Evolutionary conservation across 352 stramenopile species (phyloP).

Genomic region (Globisporangium camurandrum): DNA sequence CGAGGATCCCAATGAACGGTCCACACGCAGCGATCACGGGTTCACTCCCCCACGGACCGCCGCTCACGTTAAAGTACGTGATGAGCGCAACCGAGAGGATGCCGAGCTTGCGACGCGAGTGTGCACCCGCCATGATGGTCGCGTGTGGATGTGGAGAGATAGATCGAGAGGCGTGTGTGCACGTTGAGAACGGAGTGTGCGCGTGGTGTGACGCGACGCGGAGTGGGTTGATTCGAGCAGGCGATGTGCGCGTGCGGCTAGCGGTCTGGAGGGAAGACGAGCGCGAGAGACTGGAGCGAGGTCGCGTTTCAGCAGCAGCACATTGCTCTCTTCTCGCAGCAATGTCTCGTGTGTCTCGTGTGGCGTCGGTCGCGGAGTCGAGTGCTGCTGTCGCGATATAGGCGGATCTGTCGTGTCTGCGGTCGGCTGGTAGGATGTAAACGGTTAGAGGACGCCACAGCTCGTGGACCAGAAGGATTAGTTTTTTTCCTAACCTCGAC

Average conservation of each 20-base stretch:
- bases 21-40: conserved; percentile 53
- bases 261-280: conserved; percentile 11
- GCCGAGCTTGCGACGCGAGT: conserved; percentile 56
- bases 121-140: conserved; percentile 39
- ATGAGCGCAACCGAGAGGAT: conserved; percentile 67
- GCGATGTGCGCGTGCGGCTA: background rate
- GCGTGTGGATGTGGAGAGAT: background rate
- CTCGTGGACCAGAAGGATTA: no score
- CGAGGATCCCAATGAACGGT: conserved; percentile 54
- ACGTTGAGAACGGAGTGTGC: background rate
- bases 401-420: no score
- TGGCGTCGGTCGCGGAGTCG: background rate
- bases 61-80: conserved; percentile 76
- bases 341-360: background rate
- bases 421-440: no score
- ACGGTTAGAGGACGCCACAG: no score
- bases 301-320: conserved; percentile 18
- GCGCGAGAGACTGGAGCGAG: conserved; percentile 7
- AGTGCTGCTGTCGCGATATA: no score
- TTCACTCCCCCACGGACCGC: conserved; percentile 61
- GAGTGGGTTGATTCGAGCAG: background rate
- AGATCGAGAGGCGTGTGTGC: background rate
- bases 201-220: conserved; percentile 2
- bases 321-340: conserved; percentile 7
- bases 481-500: no score